Conservation (phyloP, 176 grass and related monocot species). For the Areca catechu region DNA sequence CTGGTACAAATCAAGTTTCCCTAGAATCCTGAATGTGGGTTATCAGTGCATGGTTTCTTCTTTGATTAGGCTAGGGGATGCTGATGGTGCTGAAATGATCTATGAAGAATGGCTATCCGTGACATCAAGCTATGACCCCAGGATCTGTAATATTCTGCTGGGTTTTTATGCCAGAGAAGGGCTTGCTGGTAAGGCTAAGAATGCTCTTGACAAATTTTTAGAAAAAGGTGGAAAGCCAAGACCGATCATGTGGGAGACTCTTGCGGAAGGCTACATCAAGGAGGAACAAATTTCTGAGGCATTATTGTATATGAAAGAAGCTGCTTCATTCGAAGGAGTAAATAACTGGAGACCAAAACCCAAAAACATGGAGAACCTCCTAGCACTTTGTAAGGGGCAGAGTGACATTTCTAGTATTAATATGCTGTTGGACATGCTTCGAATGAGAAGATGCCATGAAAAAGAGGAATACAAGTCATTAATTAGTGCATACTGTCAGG, state of each 20-base stretch:
- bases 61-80: constrained; percentile 63
- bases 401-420: constrained; percentile 33
- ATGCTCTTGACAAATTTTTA: constrained; percentile 45
- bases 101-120: constrained; percentile 74
- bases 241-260: constrained; percentile 58
- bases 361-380: constrained; percentile 38
- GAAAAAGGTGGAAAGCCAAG: constrained; percentile 80
- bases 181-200: constrained; percentile 37
- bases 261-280: constrained; percentile 57
- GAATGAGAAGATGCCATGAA: constrained; percentile 49
- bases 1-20: constrained; percentile 82
- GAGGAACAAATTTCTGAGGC: constrained; percentile 52
- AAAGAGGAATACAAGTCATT: constrained; percentile 47
- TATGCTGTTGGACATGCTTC: constrained; percentile 41
- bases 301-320: constrained; percentile 54
- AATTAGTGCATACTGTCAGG: constrained; percentile 23
- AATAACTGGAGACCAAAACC: constrained; percentile 71
- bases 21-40: constrained; percentile 56
- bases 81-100: constrained; percentile 64
- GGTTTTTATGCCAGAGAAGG: constrained; percentile 69
- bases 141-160: constrained; percentile 68
- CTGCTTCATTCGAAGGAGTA: constrained; percentile 36
- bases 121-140: constrained; percentile 51
- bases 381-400: constrained; percentile 50
- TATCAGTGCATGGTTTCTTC: constrained; percentile 60